Conservation (phyloP, 169 alveolate genomes). For the Fabrea salina region DNA sequence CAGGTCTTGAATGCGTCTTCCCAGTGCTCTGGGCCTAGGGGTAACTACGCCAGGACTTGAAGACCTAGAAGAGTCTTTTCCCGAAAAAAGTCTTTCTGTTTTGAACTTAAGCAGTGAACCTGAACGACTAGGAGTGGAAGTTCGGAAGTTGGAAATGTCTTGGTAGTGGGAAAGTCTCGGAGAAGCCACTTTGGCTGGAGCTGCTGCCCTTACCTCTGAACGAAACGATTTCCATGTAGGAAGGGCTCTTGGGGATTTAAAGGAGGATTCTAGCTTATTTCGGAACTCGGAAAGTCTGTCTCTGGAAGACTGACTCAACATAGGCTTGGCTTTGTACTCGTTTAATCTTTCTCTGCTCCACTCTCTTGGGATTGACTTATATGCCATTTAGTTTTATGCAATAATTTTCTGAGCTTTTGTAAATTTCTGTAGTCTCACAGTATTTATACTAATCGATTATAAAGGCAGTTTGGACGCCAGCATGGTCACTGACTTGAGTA, state of each 20-base stretch:
- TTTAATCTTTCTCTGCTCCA: not conserved
- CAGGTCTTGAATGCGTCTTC: not conserved
- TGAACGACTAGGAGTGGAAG: not conserved
- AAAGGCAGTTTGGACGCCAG: conserved; percentile 14
- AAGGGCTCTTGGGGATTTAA: not conserved
- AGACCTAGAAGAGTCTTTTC: too few species aligned
- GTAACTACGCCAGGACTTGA: too few species aligned
- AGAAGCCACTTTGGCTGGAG: not conserved
- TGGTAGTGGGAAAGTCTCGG: not conserved
- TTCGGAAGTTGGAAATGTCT: not conserved
- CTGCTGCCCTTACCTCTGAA: not conserved
- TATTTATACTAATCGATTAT: too few species aligned
- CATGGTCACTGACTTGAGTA: conserved; percentile 30
- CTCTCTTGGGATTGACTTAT: too few species aligned
- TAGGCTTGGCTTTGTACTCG: not conserved
- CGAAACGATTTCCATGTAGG: not conserved
- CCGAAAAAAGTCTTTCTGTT: too few species aligned
- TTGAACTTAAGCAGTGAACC: too few species aligned
- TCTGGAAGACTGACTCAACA: too few species aligned
- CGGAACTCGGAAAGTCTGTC: not conserved
- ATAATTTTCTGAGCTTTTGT: too few species aligned
- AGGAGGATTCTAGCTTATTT: not conserved
- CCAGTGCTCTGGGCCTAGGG: too few species aligned
- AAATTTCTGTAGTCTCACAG: too few species aligned
- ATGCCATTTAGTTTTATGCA: too few species aligned